These are phyloP conservation scores for Phytophthora pinifolia DNA, from an alignment of 352 stramenopile genomes.

Conservation along the genomic window DNA sequence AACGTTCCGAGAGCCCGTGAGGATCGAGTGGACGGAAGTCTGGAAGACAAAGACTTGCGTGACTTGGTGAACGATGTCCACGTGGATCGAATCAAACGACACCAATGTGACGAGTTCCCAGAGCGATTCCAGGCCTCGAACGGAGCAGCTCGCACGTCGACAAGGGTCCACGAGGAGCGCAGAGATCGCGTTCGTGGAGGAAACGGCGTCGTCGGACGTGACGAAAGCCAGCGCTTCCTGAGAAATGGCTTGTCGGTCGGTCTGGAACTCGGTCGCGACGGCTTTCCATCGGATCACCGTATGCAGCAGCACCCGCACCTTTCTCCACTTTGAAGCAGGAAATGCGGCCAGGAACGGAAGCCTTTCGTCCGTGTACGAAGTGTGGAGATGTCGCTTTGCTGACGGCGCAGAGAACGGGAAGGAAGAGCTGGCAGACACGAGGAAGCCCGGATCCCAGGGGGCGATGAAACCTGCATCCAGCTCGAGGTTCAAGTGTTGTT, in stretches of 20 bases:
- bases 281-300: conserved; percentile 42
- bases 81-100: conserved; percentile 48
- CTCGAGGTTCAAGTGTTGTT: conserved; percentile 31
- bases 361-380: conserved; percentile 29
- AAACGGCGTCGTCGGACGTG: conserved; percentile 32
- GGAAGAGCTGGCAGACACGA: conserved; percentile 12
- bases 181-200: conserved; percentile 22
- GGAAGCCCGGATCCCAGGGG: conserved; percentile 33
- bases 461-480: conserved; percentile 38
- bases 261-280: neutral
- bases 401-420: conserved; percentile 18
- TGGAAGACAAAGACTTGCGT: conserved; percentile 56
- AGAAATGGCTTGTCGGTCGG: conserved; percentile 8
- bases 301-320: conserved; percentile 43
- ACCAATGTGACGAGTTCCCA: conserved; percentile 42
- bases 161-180: conserved; percentile 50
- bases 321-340: conserved; percentile 50
- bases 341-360: conserved; percentile 44
- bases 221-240: conserved; percentile 38
- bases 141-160: conserved; percentile 40
- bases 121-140: conserved; percentile 46
- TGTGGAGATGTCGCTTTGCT: conserved; percentile 27
- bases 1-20: conserved; percentile 14
- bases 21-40: neutral
- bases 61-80: conserved; percentile 53